A percentile compares a stretch with the other conserved stretches of the same genome.
phyloP scores from a whole-genome alignment of 2,329 filamentous ascomycete species.

The Fusarium papillatum region DNA sequence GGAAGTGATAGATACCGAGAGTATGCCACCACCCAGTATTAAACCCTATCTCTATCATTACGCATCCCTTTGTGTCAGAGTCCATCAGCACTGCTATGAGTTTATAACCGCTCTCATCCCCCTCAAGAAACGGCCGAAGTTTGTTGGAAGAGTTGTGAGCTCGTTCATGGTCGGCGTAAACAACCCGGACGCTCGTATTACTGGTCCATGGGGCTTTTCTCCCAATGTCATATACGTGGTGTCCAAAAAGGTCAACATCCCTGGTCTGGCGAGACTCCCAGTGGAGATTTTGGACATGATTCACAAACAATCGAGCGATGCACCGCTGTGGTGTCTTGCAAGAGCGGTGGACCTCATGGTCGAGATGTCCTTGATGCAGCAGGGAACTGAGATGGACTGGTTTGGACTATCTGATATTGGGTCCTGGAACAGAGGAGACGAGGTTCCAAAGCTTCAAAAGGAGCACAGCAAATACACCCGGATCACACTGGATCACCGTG shows the following conservation, averaged over 20 bases:
- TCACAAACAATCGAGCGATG: not conserved
- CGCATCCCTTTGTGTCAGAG: not conserved
- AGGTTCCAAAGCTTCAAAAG: not conserved
- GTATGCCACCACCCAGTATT: accelerated
- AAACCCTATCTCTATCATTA: not conserved
- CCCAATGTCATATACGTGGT: not conserved
- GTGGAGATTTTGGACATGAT: not conserved
- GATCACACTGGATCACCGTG: not conserved
- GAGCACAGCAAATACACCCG: not conserved
- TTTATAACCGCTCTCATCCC: not conserved
- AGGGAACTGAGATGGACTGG: not conserved
- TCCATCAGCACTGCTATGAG: not conserved
- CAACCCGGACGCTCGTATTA: not conserved
- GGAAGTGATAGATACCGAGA: no score
- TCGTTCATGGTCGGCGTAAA: not conserved
- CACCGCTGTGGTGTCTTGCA: not conserved
- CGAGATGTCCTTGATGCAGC: not conserved
- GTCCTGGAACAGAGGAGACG: not conserved
- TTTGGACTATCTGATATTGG: not conserved
- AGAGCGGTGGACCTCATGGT: not conserved
- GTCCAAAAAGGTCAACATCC: not conserved
- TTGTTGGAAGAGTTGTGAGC: not conserved
- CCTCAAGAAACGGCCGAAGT: not conserved
- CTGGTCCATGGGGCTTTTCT: not conserved
- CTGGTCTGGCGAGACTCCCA: not conserved